Base-by-base conservation (phyloP, 139 green algal species). In the Chlorella ohadii region DNA sequence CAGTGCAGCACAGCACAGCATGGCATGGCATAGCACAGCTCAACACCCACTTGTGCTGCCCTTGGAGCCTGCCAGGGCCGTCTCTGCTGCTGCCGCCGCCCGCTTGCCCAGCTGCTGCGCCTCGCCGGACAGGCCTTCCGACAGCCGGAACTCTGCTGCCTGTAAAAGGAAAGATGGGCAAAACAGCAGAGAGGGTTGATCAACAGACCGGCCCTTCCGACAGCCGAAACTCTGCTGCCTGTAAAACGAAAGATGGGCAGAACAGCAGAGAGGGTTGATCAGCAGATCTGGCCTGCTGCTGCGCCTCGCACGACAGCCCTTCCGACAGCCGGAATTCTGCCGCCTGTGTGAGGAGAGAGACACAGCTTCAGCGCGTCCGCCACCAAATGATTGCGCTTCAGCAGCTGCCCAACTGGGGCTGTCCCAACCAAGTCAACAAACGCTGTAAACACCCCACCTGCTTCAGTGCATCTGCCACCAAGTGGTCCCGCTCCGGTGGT, bases 381-480 rank as follows among this genome's bases (percentile, higher is more conserved):
- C n/a, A n/a, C n/a, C n/a, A n/a, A n/a, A n/a, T n/a, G n/a, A n/a
- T n/a, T n/a, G n/a, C n/a, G n/a, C n/a, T n/a, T n/a, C n/a, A n/a
- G n/a, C n/a, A n/a, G n/a, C n/a, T n/a, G n/a, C n/a, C n/a, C n/a
- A n/a, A n/a, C n/a, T n/a, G n/a, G n/a, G n/a, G n/a, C n/a, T n/a
- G n/a, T n/a, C n/a, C n/a, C n/a, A n/a, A n/a, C n/a, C n/a, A n/a
- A n/a, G n/a, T n/a, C n/a, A n/a, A n/a, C n/a, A n/a, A n/a, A n/a
- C n/a, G n/a, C n/a, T n/a, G n/a, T n/a, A n/a, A 28, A 19, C 59
- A 66, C 22, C 31, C 63, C 28, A 68, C 78, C 78, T 91, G 88
- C 56, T 91, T 86, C 23, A 85, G 44, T 4, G 86, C 86, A 34
- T 85, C 68, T 3, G 86, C 34, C 23, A 89, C 77, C n/a, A 86